These are phyloP conservation scores for Hypomyces rosellus DNA, from an alignment of 2,329 filamentous ascomycete genomes.

Conservation along the genomic window DNA sequence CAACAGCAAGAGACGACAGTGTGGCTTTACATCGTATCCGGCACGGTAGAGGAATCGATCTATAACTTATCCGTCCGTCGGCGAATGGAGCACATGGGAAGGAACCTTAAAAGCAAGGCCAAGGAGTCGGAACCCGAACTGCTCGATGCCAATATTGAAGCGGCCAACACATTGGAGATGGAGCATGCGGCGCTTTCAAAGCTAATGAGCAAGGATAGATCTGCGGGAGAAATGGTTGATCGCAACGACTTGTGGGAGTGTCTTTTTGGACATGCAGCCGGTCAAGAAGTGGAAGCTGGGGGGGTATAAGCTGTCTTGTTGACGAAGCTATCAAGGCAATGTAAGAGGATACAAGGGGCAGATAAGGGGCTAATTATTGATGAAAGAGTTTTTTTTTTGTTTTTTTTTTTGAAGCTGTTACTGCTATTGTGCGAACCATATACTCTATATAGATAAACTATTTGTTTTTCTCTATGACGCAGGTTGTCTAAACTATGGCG, in stretches of 20 bases:
- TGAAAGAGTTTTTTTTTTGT: background rate
- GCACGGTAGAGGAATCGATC: slow-evolving; percentile 87
- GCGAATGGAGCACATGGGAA: slow-evolving; percentile 68
- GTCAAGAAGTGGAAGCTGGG: slow-evolving; percentile 14
- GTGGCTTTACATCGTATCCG: slow-evolving; percentile 89
- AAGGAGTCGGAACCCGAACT: slow-evolving; percentile 39
- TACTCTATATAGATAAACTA: too few relatives aligned
- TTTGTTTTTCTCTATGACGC: too few relatives aligned
- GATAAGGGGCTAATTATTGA: slow-evolving; percentile 2
- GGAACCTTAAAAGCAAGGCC: slow-evolving; percentile 29
- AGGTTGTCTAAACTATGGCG: too few relatives aligned
- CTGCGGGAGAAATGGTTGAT: slow-evolving; percentile 72
- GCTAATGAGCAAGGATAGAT: slow-evolving; percentile 62
- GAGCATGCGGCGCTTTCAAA: slow-evolving; percentile 64
- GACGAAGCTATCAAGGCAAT: slow-evolving; percentile 38
- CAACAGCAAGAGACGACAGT: slow-evolving; percentile 84
- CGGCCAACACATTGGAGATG: slow-evolving; percentile 77
- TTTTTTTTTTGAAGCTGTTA: background rate
- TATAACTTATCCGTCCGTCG: slow-evolving; percentile 78
- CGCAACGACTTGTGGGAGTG: slow-evolving; percentile 82
- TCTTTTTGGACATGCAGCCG: slow-evolving; percentile 60
- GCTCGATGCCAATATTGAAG: slow-evolving; percentile 62
- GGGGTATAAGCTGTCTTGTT: slow-evolving; percentile 32
- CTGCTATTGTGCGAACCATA: too few relatives aligned
- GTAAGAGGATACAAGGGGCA: slow-evolving; percentile 19